Base-by-base conservation (phyloP, 2,329 filamentous ascomycete genomes). In the Penicillium sclerotigenum region DNA sequence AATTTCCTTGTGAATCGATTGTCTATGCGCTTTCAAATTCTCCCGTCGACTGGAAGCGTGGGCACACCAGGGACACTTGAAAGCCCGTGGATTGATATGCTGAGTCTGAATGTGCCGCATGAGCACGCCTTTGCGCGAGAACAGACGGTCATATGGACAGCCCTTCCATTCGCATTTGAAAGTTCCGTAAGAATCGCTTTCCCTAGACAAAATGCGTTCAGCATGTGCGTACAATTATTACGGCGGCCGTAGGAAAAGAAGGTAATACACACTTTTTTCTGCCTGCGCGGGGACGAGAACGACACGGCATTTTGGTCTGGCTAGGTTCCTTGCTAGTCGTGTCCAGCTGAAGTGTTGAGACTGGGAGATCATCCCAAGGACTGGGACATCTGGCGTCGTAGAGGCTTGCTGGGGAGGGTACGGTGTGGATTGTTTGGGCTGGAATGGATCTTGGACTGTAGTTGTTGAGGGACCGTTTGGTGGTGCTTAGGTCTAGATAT, bases 61-160 rank as follows among this genome's bases (percentile, higher is more conserved):
- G 2, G 22, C 13, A n/a, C 52, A 55, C 14, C 5, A 14, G 16
- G 52, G 52, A 45, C 5, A 59, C 34, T 59, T 33, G 24, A 40
- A 59, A 13, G 26, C 45, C 5, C 43, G 8, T 1, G 53, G 57
- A 28, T 26, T 45, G 5, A 59, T 13, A 45, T 53, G 57, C 10
- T 43, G 50, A 37, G 54, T 48, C 34, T 43, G 26, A 5, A 57
- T 36, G 5, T 59, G 57, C 9, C 57, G 57, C 48, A 26, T 47
- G 9, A 59, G 46, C 8, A 48, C 43, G 0, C 48, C 48, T 31
- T 56, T 52, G 14, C 54, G 45, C 6, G 57, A 57, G 18, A 57
- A 57, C 4, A 40, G 5, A 13, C 54, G 43, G 8, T 43, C 41
- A 37, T 53, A 57, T 18, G 13, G 36, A 16, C 57, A 57, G n/a